Evolutionary conservation across 1,284 basidiomycete genomes (phyloP).

Genomic region (Melampsora americana): DNA sequence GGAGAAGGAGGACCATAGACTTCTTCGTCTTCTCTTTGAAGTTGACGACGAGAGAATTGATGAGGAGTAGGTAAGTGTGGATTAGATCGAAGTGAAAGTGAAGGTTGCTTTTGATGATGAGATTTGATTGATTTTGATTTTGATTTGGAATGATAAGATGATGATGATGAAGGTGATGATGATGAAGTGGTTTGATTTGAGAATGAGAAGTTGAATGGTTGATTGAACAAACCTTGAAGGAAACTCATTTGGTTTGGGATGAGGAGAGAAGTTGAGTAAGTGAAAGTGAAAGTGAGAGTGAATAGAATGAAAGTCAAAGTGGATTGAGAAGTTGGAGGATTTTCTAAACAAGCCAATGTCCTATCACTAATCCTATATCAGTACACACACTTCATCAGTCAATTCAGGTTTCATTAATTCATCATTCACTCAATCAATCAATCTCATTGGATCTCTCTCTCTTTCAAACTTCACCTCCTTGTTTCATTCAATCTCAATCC

Average conservation of each 20-base stretch:
- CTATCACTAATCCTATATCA: too few species aligned
- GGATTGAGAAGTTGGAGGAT: background rate
- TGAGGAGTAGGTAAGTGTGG: background rate
- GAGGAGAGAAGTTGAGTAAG: background rate
- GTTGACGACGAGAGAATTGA: background rate
- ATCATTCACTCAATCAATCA: background rate
- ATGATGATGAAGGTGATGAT: background rate
- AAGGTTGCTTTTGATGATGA: background rate
- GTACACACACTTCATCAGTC: background rate
- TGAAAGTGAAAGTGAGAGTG: background rate
- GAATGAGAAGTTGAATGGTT: background rate
- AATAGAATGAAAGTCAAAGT: background rate
- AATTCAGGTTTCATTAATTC: background rate
- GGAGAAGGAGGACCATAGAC: slow-evolving; percentile 15
- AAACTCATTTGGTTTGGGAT: background rate
- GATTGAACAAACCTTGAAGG: background rate
- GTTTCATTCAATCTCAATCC: too few species aligned
- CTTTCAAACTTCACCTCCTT: too few species aligned
- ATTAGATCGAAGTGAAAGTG: background rate
- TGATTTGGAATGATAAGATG: background rate
- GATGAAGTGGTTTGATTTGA: too few species aligned
- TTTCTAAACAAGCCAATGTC: background rate
- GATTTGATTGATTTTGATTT: background rate
- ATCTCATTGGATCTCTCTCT: background rate
- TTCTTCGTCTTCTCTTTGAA: slow-evolving; percentile 9